These are phyloP conservation scores for Solanum sitiens DNA, from an alignment of 257 asterid species.

Conservation along the genomic window DNA sequence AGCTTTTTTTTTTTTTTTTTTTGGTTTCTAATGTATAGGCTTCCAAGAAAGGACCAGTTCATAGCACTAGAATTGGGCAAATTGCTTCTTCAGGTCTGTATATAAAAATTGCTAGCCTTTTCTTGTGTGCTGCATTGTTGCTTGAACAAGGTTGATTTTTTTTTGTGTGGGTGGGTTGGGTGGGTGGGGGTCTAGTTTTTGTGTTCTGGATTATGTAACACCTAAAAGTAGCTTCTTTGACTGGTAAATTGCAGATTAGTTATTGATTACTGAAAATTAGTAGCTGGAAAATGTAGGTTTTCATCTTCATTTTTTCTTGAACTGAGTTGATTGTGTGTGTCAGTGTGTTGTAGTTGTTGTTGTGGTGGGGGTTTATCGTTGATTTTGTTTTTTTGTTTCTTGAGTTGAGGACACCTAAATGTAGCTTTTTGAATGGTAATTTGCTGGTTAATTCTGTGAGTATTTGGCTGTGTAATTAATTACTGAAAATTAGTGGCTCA, in stretches of 20 bases:
- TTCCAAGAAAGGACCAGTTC: constrained; percentile 37
- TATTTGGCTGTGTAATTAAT: neutral
- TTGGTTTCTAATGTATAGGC: constrained; percentile 26
- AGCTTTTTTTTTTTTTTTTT: neutral
- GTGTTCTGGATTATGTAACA: neutral
- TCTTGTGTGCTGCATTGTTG: neutral
- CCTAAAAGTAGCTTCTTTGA: neutral
- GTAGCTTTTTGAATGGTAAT: neutral
- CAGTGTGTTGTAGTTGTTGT: neutral
- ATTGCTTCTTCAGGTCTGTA: constrained; percentile 45
- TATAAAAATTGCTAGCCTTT: neutral
- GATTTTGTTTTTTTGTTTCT: neutral
- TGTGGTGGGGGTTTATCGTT: neutral
- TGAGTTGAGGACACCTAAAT: neutral
- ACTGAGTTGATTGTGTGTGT: neutral
- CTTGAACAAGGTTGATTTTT: neutral
- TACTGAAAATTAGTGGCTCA: neutral
- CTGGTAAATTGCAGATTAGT: neutral
- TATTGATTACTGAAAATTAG: neutral
- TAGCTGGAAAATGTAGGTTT: neutral
- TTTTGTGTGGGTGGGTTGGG: neutral
- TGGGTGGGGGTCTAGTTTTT: neutral
- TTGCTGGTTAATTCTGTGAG: neutral
- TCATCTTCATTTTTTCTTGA: neutral
- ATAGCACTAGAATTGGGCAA: constrained; percentile 27